Evolutionary conservation across 306 rosid species (phyloP).

Genomic region (Inga laurina): DNA sequence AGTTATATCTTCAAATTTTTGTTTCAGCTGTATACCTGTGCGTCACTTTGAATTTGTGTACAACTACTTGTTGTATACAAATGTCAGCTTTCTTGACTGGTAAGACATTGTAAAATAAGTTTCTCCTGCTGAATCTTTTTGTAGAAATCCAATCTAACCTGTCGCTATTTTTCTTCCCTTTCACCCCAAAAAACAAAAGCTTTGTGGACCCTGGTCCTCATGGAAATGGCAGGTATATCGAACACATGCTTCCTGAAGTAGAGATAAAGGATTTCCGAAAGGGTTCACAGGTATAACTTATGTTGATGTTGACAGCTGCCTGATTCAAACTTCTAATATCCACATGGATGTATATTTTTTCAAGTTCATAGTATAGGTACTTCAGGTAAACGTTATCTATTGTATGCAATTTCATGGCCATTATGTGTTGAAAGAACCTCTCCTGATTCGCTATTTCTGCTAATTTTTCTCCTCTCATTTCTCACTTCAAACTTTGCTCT

Average conservation of each 20-base stretch:
- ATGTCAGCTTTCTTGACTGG: constrained; percentile 92
- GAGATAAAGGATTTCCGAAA: constrained; percentile 71
- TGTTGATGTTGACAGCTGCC: constrained; percentile 12
- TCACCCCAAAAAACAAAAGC: constrained; percentile 36
- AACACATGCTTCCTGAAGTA: constrained; percentile 87
- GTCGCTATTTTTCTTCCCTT: constrained; percentile 1
- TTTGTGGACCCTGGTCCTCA: constrained; percentile 88
- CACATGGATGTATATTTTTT: constrained; percentile 21
- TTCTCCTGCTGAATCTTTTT: constrained; percentile 22
- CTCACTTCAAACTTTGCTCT: not conserved
- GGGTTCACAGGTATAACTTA: constrained; percentile 88
- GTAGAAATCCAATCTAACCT: constrained; percentile 26
- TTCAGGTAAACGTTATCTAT: not conserved
- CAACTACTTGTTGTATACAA: constrained; percentile 80
- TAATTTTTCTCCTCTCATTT: not conserved
- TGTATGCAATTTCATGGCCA: constrained; percentile 1
- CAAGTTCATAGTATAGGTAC: not conserved
- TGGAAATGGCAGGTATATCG: constrained; percentile 85
- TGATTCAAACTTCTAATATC: constrained; percentile 14
- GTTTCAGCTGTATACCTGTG: constrained; percentile 82
- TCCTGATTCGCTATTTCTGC: not conserved
- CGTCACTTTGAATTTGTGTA: constrained; percentile 81
- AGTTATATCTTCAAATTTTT: constrained; percentile 31
- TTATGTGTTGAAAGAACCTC: not conserved
- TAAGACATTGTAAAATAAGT: constrained; percentile 40